Conservation (phyloP, 768 basidiomycete species). For the Russula sp. region DNA sequence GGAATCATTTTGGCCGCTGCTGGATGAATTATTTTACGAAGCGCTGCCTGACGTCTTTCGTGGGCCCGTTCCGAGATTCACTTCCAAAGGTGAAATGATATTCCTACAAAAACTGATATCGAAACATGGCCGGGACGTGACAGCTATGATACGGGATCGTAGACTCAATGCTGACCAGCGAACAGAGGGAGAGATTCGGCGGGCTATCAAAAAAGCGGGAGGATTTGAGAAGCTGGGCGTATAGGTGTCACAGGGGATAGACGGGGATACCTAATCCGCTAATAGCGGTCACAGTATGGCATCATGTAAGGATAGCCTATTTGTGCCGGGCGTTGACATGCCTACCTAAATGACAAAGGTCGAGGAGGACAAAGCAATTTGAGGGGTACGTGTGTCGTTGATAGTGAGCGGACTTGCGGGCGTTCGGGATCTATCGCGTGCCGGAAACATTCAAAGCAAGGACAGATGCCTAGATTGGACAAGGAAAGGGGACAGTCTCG, state of each 20-base stretch:
- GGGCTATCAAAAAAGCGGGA: slow-evolving; percentile 59
- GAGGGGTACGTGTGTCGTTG: slow-evolving; percentile 15
- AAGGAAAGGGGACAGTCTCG: slow-evolving; percentile 10
- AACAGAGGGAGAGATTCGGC: slow-evolving; percentile 72
- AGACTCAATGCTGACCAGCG: slow-evolving; percentile 80
- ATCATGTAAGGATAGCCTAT: slow-evolving; percentile 27
- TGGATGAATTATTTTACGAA: slow-evolving; percentile 24
- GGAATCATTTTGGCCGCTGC: slow-evolving; percentile 24
- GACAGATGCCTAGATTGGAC: slow-evolving; percentile 13
- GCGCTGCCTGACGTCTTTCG: slow-evolving; percentile 13
- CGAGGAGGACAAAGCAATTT: slow-evolving; percentile 19
- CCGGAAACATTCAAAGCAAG: slow-evolving; percentile 20
- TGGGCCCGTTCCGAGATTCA: slow-evolving; percentile 43
- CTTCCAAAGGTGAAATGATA: slow-evolving; percentile 64
- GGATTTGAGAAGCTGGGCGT: slow-evolving; percentile 38
- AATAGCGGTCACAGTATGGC: slow-evolving; percentile 15
- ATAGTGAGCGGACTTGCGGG: slow-evolving; percentile 4
- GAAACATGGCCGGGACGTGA: slow-evolving; percentile 69
- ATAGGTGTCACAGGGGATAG: slow-evolving; percentile 6
- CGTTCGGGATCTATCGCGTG: slow-evolving; percentile 9
- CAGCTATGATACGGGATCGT: slow-evolving; percentile 75
- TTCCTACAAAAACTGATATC: slow-evolving; percentile 65
- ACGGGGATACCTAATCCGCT: slow-evolving; percentile 15
- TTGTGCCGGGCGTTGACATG: slow-evolving; percentile 16
- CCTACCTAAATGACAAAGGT: slow-evolving; percentile 21